Evolutionary conservation across 2,329 filamentous ascomycete genomes (phyloP).

Genomic region (Beauveria sp.): DNA sequence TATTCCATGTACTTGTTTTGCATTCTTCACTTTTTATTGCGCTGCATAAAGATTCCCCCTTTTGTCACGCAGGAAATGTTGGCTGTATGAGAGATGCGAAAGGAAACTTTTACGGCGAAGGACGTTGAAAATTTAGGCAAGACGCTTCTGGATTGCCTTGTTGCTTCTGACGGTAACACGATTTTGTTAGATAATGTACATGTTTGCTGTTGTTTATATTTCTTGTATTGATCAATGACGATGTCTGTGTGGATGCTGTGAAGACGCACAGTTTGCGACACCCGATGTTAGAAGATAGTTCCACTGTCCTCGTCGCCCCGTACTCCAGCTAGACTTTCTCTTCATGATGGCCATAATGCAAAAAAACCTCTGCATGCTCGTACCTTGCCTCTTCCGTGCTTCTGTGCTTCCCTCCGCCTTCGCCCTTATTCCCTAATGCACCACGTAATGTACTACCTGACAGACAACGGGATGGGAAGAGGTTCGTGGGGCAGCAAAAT

Average conservation of each 20-base stretch:
- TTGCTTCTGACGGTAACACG: neutral
- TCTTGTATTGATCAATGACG: no score
- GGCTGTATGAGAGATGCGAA: neutral
- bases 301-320: no score
- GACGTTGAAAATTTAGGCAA: neutral
- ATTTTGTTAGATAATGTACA: constrained; percentile 8
- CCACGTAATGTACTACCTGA: no score
- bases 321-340: no score
- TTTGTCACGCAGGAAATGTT: constrained; percentile 4
- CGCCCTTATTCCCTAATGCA: no score
- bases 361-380: no score
- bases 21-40: neutral
- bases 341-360: no score
- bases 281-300: neutral
- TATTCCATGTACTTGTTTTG: neutral
- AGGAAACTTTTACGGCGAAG: neutral
- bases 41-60: constrained; percentile 8
- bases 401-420: no score
- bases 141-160: neutral
- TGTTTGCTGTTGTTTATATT: neutral
- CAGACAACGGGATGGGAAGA: no score
- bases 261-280: neutral
- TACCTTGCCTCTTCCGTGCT: no score
- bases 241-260: neutral
- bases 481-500: no score